A percentile compares a stretch with the other conserved stretches of the same genome.
Conservation (phyloP, 1,139 yeast species). For the Debaryomyces singareniensis region DNA sequence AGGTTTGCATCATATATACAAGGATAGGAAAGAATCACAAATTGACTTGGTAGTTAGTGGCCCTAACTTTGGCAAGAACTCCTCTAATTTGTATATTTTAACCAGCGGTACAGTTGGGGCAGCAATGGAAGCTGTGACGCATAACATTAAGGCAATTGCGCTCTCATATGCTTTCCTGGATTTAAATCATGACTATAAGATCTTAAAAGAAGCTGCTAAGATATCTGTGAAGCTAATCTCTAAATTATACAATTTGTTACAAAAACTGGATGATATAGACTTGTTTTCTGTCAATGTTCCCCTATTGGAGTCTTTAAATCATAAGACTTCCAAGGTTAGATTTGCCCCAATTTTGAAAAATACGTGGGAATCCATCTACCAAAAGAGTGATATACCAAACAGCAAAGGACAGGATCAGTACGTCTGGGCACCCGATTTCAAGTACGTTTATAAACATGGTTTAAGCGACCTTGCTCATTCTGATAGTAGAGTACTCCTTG, state of each 20-base stretch:
- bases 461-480: slow-evolving; percentile 45
- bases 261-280: slow-evolving; percentile 43
- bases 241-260: slow-evolving; percentile 56
- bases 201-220: slow-evolving; percentile 61
- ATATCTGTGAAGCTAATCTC: slow-evolving; percentile 58
- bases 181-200: slow-evolving; percentile 45
- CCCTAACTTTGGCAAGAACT: slow-evolving; percentile 91
- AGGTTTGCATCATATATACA: slow-evolving; percentile 69
- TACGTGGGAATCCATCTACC: slow-evolving; percentile 63
- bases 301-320: slow-evolving; percentile 43
- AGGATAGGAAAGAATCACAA: slow-evolving; percentile 41
- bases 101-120: slow-evolving; percentile 98
- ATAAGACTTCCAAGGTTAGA: slow-evolving; percentile 50
- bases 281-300: slow-evolving; percentile 85
- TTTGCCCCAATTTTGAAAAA: slow-evolving; percentile 78
- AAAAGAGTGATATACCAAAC: slow-evolving; percentile 15
- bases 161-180: slow-evolving; percentile 72
- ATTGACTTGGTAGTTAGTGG: slow-evolving; percentile 88
- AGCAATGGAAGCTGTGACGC: slow-evolving; percentile 88
- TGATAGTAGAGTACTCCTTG: slow-evolving; percentile 49
- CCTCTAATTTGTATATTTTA: slow-evolving; percentile 82
- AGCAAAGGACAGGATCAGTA: slow-evolving; percentile 34
- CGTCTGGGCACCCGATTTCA: slow-evolving; percentile 82
- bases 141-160: slow-evolving; percentile 72
- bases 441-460: slow-evolving; percentile 57